phyloP scores from a whole-genome alignment of 2,329 filamentous ascomycete genomes.

The Paracoccidioides brasiliensis region DNA sequence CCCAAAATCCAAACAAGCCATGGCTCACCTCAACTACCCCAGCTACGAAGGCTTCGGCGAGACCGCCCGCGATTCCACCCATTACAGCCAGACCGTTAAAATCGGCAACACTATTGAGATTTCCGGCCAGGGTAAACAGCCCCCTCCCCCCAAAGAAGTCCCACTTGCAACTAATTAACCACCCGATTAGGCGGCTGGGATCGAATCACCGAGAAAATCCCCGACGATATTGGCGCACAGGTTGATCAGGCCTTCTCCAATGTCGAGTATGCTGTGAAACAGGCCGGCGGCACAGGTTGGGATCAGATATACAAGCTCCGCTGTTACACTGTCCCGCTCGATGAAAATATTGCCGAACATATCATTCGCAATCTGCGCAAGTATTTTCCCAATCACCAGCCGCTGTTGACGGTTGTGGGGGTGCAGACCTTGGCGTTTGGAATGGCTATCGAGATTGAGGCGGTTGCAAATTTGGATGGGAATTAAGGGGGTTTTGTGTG shows the following conservation, averaged over 20 bases:
- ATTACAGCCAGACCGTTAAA: slow-evolving; percentile 38
- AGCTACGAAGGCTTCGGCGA: slow-evolving; percentile 29
- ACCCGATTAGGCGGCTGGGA: slow-evolving; percentile 23
- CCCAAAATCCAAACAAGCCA: not conserved
- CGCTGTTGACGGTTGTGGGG: slow-evolving; percentile 43
- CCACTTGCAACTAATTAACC: not conserved
- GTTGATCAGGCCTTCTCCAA: slow-evolving; percentile 45
- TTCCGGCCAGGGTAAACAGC: slow-evolving; percentile 33
- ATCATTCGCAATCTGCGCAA: slow-evolving; percentile 38
- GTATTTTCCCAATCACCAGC: slow-evolving; percentile 41
- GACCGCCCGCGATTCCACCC: slow-evolving; percentile 19
- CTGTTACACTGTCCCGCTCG: slow-evolving; percentile 34
- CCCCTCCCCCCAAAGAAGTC: not conserved
- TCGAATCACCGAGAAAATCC: slow-evolving; percentile 12
- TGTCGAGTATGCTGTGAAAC: slow-evolving; percentile 38
- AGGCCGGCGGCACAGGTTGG: slow-evolving; percentile 45
- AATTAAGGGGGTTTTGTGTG: not conserved
- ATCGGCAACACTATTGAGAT: slow-evolving; percentile 37
- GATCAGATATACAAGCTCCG: slow-evolving; percentile 40
- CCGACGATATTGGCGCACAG: slow-evolving; percentile 31
- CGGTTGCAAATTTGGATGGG: slow-evolving; percentile 33
- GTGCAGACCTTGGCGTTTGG: slow-evolving; percentile 36
- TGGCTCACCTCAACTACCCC: slow-evolving; percentile 28
- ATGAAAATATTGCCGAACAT: slow-evolving; percentile 27
- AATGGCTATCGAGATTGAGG: slow-evolving; percentile 50